Percentiles rank a stretch among this genome's conserved stretches.
Conservation (phyloP, 2,329 filamentous ascomycete species). For the Penicillium hesseltinei region DNA sequence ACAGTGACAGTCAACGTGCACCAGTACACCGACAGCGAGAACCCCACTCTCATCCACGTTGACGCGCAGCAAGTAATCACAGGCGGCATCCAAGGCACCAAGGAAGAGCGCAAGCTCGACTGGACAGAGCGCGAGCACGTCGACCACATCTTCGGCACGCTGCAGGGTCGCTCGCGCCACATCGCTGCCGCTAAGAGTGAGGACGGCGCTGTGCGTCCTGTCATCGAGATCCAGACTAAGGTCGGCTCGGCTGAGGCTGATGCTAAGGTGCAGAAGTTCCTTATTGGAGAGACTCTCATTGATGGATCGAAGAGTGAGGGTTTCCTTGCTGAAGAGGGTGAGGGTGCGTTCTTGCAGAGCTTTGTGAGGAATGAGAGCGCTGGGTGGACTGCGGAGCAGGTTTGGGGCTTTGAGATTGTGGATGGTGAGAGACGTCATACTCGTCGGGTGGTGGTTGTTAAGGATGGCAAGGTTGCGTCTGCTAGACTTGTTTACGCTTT, state of each 20-base stretch:
- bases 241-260: conserved; percentile 40
- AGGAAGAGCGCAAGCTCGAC: conserved; percentile 58
- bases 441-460: conserved; percentile 43
- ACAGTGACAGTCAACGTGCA: conserved; percentile 66
- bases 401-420: conserved; percentile 49
- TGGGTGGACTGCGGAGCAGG: conserved; percentile 57
- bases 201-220: conserved; percentile 39
- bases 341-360: conserved; percentile 49
- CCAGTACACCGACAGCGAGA: conserved; percentile 48
- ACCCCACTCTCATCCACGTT: conserved; percentile 57
- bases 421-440: conserved; percentile 43
- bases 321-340: conserved; percentile 57
- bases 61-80: conserved; percentile 70
- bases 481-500: conserved; percentile 45
- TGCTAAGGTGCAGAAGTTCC: conserved; percentile 37
- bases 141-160: conserved; percentile 76
- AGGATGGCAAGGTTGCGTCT: conserved; percentile 36
- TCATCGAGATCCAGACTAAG: conserved; percentile 39
- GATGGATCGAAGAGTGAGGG: conserved; percentile 58
- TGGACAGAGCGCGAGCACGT: conserved; percentile 63
- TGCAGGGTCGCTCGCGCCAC: conserved; percentile 61
- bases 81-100: conserved; percentile 67
- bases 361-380: conserved; percentile 49
- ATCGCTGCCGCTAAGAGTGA: conserved; percentile 38
- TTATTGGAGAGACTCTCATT: conserved; percentile 43